phyloP scores from a whole-genome alignment of 1,284 basidiomycete species.

The Cutaneotrichosporon arboriforme region DNA sequence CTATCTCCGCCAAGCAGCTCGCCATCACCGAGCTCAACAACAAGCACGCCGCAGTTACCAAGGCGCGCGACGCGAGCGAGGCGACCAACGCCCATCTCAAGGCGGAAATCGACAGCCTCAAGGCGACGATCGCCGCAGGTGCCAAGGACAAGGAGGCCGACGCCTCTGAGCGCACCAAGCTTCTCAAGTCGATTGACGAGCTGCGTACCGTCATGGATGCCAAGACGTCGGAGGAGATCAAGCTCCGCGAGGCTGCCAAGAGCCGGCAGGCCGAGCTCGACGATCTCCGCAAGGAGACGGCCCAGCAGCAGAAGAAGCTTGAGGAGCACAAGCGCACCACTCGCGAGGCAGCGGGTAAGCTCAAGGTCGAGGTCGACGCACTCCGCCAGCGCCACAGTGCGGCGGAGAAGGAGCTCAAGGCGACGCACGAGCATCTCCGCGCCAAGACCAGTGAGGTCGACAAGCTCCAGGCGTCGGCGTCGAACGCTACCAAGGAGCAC shows the following conservation, averaged over 20 bases:
- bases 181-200: constrained; percentile 81
- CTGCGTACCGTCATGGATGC: constrained; percentile 72
- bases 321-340: constrained; percentile 29
- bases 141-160: constrained; percentile 60
- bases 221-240: constrained; percentile 79
- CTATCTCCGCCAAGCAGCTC: constrained; percentile 73
- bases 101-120: constrained; percentile 63
- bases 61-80: constrained; percentile 38
- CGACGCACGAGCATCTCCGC: constrained; percentile 52
- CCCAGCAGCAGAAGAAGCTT: constrained; percentile 32
- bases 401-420: constrained; percentile 54
- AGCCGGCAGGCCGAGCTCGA: constrained; percentile 79
- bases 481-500: constrained; percentile 65
- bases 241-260: constrained; percentile 75
- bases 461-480: constrained; percentile 55
- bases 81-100: constrained; percentile 58
- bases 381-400: constrained; percentile 53
- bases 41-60: constrained; percentile 54
- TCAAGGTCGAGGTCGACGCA: constrained; percentile 47
- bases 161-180: constrained; percentile 54
- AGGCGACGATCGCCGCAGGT: constrained; percentile 61
- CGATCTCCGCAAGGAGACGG: constrained; percentile 61
- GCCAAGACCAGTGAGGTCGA: constrained; percentile 53
- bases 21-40: constrained; percentile 60
- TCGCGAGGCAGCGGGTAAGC: constrained; percentile 37